A percentile compares a stretch with the other conserved stretches of the same genome.
phyloP scores from a whole-genome alignment of 176 grass and related monocot species.

The Carex kokanica region DNA sequence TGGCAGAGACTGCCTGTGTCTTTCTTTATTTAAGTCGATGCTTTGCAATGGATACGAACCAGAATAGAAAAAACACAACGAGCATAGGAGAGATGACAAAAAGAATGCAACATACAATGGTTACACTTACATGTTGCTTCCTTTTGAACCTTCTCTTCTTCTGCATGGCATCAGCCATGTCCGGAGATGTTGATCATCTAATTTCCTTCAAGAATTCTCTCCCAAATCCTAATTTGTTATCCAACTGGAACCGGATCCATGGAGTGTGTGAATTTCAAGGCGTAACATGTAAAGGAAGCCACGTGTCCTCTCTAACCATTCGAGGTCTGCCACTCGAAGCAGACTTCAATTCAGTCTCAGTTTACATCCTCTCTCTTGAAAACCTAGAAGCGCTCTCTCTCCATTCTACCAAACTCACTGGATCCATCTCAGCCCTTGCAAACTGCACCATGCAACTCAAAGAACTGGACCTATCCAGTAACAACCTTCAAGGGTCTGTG shows the following conservation, averaged over 20 bases:
- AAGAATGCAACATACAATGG: neutral
- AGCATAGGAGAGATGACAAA: neutral
- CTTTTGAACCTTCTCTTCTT: conserved; percentile 5
- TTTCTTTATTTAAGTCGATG: neutral
- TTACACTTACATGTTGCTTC: neutral
- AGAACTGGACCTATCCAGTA: conserved; percentile 64
- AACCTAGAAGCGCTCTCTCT: conserved; percentile 53
- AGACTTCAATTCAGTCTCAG: conserved; percentile 51
- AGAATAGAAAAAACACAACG: neutral
- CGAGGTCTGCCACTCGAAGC: conserved; percentile 41
- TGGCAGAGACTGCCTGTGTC: no score
- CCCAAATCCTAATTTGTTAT: conserved; percentile 32
- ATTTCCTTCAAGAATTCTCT: conserved; percentile 61
- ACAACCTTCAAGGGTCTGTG: conserved; percentile 61
- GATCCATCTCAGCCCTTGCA: conserved; percentile 26
- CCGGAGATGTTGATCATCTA: conserved; percentile 53
- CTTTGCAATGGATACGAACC: neutral
- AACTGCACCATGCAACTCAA: conserved; percentile 40
- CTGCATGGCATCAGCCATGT: neutral
- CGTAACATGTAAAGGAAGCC: conserved; percentile 41
- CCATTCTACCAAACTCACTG: conserved; percentile 54
- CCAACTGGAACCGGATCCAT: conserved; percentile 26
- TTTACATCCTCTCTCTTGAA: conserved; percentile 50
- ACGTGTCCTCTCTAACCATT: conserved; percentile 53
- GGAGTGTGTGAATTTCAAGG: conserved; percentile 60